These are phyloP conservation scores for Neolentinus lepideus DNA, from an alignment of 1,284 basidiomycete species.

Conservation along the genomic window DNA sequence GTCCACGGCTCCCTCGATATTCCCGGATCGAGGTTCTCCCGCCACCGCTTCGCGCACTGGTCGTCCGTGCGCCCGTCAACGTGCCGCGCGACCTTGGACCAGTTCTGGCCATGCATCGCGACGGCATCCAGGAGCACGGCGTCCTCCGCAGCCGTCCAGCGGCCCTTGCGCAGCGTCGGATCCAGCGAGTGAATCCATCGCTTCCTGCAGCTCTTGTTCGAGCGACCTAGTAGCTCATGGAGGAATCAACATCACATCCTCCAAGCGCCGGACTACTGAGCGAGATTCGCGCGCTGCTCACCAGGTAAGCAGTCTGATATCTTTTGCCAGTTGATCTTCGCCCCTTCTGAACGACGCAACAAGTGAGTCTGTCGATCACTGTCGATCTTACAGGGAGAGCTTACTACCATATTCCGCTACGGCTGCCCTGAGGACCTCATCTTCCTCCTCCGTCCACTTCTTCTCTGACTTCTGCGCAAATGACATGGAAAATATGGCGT, in stretches of 20 bases:
- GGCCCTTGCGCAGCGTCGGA: constrained; percentile 5
- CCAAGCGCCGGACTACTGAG: neutral
- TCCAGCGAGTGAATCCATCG: constrained; percentile 8
- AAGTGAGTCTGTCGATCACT: neutral
- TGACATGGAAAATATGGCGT: neutral
- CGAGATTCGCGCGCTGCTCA: neutral
- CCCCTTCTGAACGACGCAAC: constrained; percentile 1
- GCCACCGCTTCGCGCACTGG: constrained; percentile 9
- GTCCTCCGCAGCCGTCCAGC: constrained; percentile 6
- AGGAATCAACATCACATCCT: neutral
- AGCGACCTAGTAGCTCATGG: constrained; percentile 1
- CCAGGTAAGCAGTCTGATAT: constrained; percentile 4
- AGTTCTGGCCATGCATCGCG: constrained; percentile 2
- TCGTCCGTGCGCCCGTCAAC: constrained; percentile 7
- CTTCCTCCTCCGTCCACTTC: constrained; percentile 7
- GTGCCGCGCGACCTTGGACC: constrained; percentile 6
- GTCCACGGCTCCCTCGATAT: constrained; percentile 6
- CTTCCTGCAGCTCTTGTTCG: constrained; percentile 8
- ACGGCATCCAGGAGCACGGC: constrained; percentile 4
- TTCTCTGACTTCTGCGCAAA: constrained; percentile 2
- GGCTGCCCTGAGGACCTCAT: constrained; percentile 6
- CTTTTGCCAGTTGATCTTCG: constrained; percentile 7
- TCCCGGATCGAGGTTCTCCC: constrained; percentile 7
- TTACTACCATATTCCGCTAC: constrained; percentile 4
- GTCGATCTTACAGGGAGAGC: neutral